Evolutionary conservation across 2,329 filamentous ascomycete species (phyloP).

Genomic region (Dactylellina haptotyla): DNA sequence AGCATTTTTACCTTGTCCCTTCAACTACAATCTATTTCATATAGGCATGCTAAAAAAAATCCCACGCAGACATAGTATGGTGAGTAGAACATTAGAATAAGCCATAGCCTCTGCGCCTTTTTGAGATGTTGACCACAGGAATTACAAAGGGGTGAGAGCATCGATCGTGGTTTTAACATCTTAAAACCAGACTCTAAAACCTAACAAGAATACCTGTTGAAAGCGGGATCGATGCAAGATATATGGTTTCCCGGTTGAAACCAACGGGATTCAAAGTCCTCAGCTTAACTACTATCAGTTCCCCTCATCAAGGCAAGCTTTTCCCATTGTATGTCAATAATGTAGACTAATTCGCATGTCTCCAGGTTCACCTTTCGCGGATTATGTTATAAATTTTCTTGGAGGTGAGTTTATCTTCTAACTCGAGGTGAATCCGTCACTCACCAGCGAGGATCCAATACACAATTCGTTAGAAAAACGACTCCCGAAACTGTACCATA

Average conservation of each 20-base stretch:
- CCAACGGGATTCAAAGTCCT: constrained; percentile 60
- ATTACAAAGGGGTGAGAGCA: constrained; percentile 53
- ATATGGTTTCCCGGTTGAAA: constrained; percentile 71
- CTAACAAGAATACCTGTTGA: neutral
- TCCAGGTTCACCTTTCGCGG: constrained; percentile 56
- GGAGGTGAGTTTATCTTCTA: constrained; percentile 45
- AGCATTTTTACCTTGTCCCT: neutral
- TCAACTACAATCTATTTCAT: neutral
- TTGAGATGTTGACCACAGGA: neutral
- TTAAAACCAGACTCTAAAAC: neutral
- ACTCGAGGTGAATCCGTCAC: neutral
- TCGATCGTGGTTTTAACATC: neutral
- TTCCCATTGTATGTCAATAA: neutral
- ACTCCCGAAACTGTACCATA: constrained; percentile 62
- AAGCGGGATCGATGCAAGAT: constrained; percentile 71
- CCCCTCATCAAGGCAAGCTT: constrained; percentile 60
- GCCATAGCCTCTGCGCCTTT: too few species aligned
- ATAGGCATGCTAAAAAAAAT: neutral
- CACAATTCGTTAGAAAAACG: constrained; percentile 37
- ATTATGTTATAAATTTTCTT: constrained; percentile 55
- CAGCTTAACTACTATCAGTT: constrained; percentile 61
- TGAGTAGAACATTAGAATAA: constrained; percentile 52
- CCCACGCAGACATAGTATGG: constrained; percentile 71
- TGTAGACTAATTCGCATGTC: neutral
- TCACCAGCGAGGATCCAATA: neutral